Conservation (phyloP, 2,329 filamentous ascomycete species). For the Parafenestella ontariensis region DNA sequence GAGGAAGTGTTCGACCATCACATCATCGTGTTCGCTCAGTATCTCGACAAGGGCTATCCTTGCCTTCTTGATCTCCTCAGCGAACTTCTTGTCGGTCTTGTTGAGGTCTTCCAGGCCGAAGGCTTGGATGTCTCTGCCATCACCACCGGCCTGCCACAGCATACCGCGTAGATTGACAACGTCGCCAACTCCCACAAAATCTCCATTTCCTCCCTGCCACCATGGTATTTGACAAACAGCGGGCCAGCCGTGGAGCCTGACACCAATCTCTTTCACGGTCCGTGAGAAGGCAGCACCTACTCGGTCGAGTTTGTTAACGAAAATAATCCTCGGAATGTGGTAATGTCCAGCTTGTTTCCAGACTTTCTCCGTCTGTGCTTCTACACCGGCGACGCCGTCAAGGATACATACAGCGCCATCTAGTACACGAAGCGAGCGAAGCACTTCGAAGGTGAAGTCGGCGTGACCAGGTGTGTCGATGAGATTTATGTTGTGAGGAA, state of each 20-base stretch:
- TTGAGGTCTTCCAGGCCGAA: slow-evolving; percentile 63
- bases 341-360: slow-evolving; percentile 91
- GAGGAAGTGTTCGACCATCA: slow-evolving; percentile 83
- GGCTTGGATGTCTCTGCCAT: slow-evolving; percentile 68
- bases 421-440: slow-evolving; percentile 85
- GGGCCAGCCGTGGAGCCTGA: slow-evolving; percentile 81
- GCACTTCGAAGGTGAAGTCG: slow-evolving; percentile 96
- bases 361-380: slow-evolving; percentile 96
- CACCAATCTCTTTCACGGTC: slow-evolving; percentile 84
- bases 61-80: slow-evolving; percentile 75
- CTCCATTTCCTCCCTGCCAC: slow-evolving; percentile 78
- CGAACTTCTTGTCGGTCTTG: slow-evolving; percentile 58
- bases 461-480: slow-evolving; percentile 98
- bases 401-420: slow-evolving; percentile 93
- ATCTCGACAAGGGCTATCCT: slow-evolving; percentile 80
- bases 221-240: slow-evolving; percentile 94
- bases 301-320: slow-evolving; percentile 85
- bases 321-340: slow-evolving; percentile 80
- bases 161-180: slow-evolving; percentile 77
- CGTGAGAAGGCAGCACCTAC: slow-evolving; percentile 82
- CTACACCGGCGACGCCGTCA: slow-evolving; percentile 90
- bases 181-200: slow-evolving; percentile 85
- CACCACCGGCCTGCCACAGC: slow-evolving; percentile 71
- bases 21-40: slow-evolving; percentile 87
- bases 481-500: slow-evolving; percentile 59